A percentile compares a stretch with the other conserved stretches of the same genome.
These are phyloP conservation scores for Sinapis alba DNA, from an alignment of 441 rosid genomes.

Conservation along the genomic window DNA sequence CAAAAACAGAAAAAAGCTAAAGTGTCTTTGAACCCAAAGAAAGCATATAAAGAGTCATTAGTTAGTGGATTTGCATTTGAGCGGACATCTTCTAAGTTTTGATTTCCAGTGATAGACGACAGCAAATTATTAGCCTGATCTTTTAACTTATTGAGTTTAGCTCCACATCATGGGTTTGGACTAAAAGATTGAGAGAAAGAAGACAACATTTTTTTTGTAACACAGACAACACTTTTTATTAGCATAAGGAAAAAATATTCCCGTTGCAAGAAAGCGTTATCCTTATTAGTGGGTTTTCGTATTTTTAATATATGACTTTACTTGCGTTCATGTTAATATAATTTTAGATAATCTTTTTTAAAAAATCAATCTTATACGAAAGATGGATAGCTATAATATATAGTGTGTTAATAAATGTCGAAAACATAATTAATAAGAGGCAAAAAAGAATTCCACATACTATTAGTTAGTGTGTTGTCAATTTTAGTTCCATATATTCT, in stretches of 20 bases:
- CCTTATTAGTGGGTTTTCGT: neutral
- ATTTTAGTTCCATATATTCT: conserved; percentile 18
- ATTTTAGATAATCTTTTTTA: neutral
- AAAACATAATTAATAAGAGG: neutral
- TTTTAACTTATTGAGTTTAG: neutral
- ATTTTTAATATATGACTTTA: neutral
- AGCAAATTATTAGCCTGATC: neutral
- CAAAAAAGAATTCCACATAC: neutral
- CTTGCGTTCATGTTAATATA: neutral
- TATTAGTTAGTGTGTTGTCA: conserved; percentile 21
- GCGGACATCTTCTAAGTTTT: neutral
- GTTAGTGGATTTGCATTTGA: conserved; percentile 1
- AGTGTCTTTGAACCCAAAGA: neutral
- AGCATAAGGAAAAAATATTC: neutral
- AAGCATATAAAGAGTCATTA: neutral
- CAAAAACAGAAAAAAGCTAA: neutral
- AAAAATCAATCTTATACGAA: neutral
- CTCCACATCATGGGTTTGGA: conserved; percentile 9
- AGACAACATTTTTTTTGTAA: neutral
- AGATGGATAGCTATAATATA: neutral
- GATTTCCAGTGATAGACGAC: neutral
- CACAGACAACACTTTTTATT: neutral
- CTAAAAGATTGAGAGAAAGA: neutral
- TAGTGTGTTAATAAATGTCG: neutral
- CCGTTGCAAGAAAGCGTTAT: neutral